A percentile compares a stretch with the other conserved stretches of the same genome.
Evolutionary conservation across 306 rosid genomes (phyloP).

Genomic region (Vigna nakashimae): DNA sequence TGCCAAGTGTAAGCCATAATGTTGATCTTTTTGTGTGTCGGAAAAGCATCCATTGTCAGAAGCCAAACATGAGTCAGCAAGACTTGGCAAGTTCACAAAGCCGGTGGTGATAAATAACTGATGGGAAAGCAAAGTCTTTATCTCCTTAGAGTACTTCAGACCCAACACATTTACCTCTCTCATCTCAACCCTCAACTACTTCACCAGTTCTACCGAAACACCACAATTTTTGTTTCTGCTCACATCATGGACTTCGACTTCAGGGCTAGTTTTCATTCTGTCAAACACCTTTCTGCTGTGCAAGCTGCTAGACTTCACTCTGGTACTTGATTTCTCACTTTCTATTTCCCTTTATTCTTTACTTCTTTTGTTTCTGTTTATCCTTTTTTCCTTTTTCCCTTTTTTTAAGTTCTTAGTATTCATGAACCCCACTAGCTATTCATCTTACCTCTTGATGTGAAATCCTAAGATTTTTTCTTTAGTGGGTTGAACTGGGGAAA

Average conservation of each 20-base stretch:
- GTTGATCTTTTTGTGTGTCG: conserved; percentile 56
- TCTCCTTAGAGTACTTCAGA: background rate
- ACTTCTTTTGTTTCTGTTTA: background rate
- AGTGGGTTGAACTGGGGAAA: background rate
- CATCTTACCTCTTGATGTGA: conserved; percentile 1
- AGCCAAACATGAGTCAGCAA: conserved; percentile 49
- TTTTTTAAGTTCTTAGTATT: conserved; percentile 8
- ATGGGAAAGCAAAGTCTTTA: conserved; percentile 25
- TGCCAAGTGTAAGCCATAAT: conserved; percentile 56
- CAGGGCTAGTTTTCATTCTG: conserved; percentile 68
- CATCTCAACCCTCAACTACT: conserved; percentile 33
- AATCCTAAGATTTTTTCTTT: conserved; percentile 10
- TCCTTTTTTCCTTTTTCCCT: background rate
- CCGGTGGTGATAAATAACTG: conserved; percentile 12
- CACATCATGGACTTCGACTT: conserved; percentile 70
- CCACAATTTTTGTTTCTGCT: conserved; percentile 24
- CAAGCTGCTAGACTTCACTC: conserved; percentile 72
- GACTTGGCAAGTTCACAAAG: conserved; percentile 47
- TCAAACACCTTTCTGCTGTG: conserved; percentile 64
- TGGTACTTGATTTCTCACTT: conserved; percentile 52
- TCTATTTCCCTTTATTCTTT: background rate
- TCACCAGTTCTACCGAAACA: conserved; percentile 8
- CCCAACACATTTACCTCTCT: conserved; percentile 4
- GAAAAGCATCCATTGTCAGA: conserved; percentile 56
- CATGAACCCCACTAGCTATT: background rate